These are phyloP conservation scores for Trifolium subterraneum DNA, from an alignment of 306 rosid species.

Conservation along the genomic window DNA sequence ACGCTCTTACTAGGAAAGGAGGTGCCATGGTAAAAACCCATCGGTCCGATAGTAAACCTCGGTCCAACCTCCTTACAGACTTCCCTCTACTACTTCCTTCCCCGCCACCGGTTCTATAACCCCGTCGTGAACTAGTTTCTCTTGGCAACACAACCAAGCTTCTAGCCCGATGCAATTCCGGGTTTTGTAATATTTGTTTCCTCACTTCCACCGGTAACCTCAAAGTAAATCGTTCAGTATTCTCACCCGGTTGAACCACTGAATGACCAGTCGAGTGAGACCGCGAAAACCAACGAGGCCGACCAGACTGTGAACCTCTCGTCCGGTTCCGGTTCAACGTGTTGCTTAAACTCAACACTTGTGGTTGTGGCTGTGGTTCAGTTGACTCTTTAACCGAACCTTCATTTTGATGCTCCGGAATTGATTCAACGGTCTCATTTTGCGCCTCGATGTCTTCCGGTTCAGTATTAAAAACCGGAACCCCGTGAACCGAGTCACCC, in stretches of 20 bases:
- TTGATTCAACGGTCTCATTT: constrained; percentile 34
- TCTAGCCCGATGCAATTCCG: constrained; percentile 61
- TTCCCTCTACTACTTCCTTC: constrained; percentile 71
- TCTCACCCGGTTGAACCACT: constrained; percentile 73
- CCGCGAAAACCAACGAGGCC: constrained; percentile 60
- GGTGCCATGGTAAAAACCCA: constrained; percentile 83
- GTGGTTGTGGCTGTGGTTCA: constrained; percentile 45
- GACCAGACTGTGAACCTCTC: constrained; percentile 54
- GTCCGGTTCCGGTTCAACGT: constrained; percentile 66
- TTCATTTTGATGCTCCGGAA: neutral
- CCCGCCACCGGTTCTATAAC: constrained; percentile 58
- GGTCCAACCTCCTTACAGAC: constrained; percentile 56
- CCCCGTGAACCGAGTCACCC: constrained; percentile 42
- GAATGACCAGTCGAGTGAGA: constrained; percentile 98
- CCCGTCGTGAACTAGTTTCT: constrained; percentile 69
- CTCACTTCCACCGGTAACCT: constrained; percentile 77
- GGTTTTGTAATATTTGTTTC: constrained; percentile 61
- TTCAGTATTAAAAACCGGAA: neutral
- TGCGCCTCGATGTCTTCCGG: constrained; percentile 58
- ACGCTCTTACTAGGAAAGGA: constrained; percentile 69
- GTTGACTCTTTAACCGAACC: neutral
- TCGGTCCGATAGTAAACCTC: constrained; percentile 60
- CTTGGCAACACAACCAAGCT: constrained; percentile 68
- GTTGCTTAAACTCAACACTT: constrained; percentile 29
- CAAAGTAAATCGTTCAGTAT: constrained; percentile 83